Percentiles rank a stretch among this genome's conserved stretches.
Evolutionary conservation across 1,139 yeast species (phyloP).

Genomic region (Yamadazyma oceani): DNA sequence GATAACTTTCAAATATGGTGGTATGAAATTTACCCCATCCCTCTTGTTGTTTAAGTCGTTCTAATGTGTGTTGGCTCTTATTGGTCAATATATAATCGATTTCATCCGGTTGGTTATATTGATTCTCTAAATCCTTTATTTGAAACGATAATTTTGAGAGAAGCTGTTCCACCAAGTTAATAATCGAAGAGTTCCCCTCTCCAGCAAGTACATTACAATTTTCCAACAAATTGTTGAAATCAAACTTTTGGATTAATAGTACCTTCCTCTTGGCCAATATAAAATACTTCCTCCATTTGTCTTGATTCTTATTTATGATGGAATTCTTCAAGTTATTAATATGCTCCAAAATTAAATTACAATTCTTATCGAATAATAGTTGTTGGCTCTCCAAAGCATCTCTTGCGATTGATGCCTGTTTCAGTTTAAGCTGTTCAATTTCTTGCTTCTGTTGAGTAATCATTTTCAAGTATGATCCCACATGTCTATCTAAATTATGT

Average conservation of each 20-base stretch:
- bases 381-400: conserved; percentile 31
- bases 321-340: conserved; percentile 39
- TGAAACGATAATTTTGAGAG: conserved; percentile 35
- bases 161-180: conserved; percentile 26
- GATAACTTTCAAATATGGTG: conserved; percentile 36
- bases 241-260: conserved; percentile 42
- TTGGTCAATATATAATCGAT: conserved; percentile 49
- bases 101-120: conserved; percentile 50
- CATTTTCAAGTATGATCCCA: conserved; percentile 82
- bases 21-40: conserved; percentile 53
- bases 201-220: conserved; percentile 5
- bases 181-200: conserved; percentile 10
- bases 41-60: conserved; percentile 49
- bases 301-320: conserved; percentile 41
- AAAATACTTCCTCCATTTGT: conserved; percentile 48
- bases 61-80: conserved; percentile 42
- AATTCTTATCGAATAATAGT: conserved; percentile 32
- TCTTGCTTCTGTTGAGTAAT: conserved; percentile 80
- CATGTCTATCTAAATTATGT: conserved; percentile 79
- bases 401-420: conserved; percentile 50
- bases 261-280: conserved; percentile 60
- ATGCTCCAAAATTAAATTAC: conserved; percentile 38
- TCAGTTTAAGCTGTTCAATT: conserved; percentile 63
- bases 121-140: conserved; percentile 50
- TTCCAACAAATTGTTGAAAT: conserved; percentile 32